Conservation (phyloP, 805 yeast species). For the Cyberlindnera petersonii region DNA sequence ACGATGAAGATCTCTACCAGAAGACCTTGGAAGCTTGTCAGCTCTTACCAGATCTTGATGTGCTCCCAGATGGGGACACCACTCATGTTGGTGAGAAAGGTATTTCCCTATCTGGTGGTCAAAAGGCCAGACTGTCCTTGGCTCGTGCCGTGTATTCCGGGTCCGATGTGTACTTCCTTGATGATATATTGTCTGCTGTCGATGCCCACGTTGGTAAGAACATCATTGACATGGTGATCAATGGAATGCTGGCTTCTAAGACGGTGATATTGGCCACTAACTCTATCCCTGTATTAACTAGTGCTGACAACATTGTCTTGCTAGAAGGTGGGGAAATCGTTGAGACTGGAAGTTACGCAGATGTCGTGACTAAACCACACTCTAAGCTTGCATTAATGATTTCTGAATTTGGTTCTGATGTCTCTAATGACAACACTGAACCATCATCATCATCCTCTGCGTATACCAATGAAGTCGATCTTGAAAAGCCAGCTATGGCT, state of each 20-base stretch:
- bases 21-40: conserved; percentile 87
- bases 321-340: conserved; percentile 61
- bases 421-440: conserved; percentile 6
- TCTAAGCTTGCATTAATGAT: conserved; percentile 46
- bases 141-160: conserved; percentile 69
- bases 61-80: conserved; percentile 82
- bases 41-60: conserved; percentile 67
- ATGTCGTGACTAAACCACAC: conserved; percentile 40
- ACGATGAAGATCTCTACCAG: conserved; percentile 76
- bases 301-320: conserved; percentile 67
- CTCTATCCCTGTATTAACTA: conserved; percentile 71
- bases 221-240: conserved; percentile 70
- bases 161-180: conserved; percentile 54
- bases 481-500: conserved; percentile 2
- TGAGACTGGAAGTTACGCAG: conserved; percentile 60
- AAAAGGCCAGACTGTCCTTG: conserved; percentile 57
- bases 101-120: conserved; percentile 59
- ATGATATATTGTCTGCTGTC: conserved; percentile 67
- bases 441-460: conserved; percentile 15
- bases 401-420: conserved; percentile 59
- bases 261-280: conserved; percentile 82
- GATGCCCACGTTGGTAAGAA: conserved; percentile 79
- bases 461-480: conserved; percentile 10
- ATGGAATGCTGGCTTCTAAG: conserved; percentile 70
- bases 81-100: conserved; percentile 75